Percentiles rank a stretch among this genome's conserved stretches.
Evolutionary conservation across 352 stramenopile species (phyloP).

Genomic region (Phytophthora quininea): DNA sequence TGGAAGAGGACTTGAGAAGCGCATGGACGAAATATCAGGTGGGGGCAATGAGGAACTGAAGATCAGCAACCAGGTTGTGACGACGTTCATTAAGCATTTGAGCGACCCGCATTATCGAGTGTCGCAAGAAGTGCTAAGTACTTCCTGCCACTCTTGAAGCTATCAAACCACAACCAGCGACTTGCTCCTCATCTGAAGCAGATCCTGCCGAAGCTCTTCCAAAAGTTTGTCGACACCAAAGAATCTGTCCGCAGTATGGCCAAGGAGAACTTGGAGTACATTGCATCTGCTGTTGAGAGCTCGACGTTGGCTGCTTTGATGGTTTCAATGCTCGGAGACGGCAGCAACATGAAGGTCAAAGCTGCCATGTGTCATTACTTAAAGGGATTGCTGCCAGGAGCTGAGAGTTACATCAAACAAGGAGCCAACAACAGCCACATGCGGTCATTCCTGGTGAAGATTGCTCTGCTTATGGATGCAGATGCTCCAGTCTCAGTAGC

Average conservation of each 20-base stretch:
- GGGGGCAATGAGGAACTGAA: conserved; percentile 32
- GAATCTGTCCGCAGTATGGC: conserved; percentile 57
- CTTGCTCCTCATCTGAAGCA: conserved; percentile 61
- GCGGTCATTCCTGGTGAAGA: conserved; percentile 70
- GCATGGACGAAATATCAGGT: conserved; percentile 13
- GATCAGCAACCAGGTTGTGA: conserved; percentile 63
- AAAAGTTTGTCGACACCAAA: conserved; percentile 82
- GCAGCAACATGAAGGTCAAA: conserved; percentile 84
- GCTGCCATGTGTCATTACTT: conserved; percentile 72
- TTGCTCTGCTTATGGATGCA: conserved; percentile 66
- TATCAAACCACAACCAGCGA: conserved; percentile 42
- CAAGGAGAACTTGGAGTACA: conserved; percentile 67
- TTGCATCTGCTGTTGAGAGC: conserved; percentile 56
- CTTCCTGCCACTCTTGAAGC: conserved; percentile 57
- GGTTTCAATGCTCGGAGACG: conserved; percentile 69
- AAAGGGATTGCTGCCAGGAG: conserved; percentile 53
- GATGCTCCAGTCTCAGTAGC: conserved; percentile 68
- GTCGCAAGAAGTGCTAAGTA: conserved; percentile 69
- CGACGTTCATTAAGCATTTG: conserved; percentile 65
- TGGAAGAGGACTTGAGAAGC: conserved; percentile 30
- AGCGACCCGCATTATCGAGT: conserved; percentile 80
- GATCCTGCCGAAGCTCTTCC: conserved; percentile 68
- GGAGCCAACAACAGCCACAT: conserved; percentile 70
- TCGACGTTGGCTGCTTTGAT: conserved; percentile 50
- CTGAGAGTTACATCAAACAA: conserved; percentile 65